Conservation (phyloP, 345 rosid species). For the Microthlaspi erraticum region DNA sequence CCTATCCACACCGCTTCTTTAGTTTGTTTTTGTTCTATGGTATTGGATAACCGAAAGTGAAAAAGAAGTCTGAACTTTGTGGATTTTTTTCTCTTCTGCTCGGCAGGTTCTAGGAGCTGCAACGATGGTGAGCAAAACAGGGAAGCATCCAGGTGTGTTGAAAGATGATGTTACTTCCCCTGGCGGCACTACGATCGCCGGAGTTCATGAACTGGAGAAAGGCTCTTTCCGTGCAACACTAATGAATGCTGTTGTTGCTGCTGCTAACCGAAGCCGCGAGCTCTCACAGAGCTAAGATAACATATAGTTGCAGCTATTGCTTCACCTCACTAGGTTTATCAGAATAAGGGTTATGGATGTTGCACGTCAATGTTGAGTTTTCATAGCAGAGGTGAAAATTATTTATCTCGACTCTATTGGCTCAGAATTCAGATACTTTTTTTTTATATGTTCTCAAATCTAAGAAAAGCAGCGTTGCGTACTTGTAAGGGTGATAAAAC, state of each 20-base stretch:
- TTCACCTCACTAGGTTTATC: slow-evolving; percentile 19
- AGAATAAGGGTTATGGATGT: slow-evolving; percentile 13
- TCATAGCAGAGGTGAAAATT: slow-evolving; percentile 23
- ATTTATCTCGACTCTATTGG: not conserved
- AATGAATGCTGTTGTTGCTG: slow-evolving; percentile 94
- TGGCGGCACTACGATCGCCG: slow-evolving; percentile 91
- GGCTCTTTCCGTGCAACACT: slow-evolving; percentile 75
- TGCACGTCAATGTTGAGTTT: not conserved
- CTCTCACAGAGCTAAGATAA: slow-evolving; percentile 57
- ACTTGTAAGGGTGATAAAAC: not conserved
- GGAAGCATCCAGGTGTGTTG: slow-evolving; percentile 90
- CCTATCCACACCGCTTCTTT: not conserved
- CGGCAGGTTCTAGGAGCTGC: slow-evolving; percentile 93
- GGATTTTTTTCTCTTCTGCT: not conserved
- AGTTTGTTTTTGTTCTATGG: not conserved
- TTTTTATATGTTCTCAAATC: not conserved
- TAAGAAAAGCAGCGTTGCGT: slow-evolving; percentile 20
- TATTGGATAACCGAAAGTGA: slow-evolving; percentile 11
- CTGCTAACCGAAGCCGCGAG: slow-evolving; percentile 72
- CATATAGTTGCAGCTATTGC: not conserved
- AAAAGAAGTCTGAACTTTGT: slow-evolving; percentile 2
- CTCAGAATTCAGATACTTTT: slow-evolving; percentile 8
- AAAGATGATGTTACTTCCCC: slow-evolving; percentile 94
- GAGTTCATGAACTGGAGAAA: slow-evolving; percentile 90
- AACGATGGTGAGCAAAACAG: slow-evolving; percentile 69